A percentile compares a stretch with the other conserved stretches of the same genome.
These are phyloP conservation scores for Cyclotella atomus DNA, from an alignment of 108 stramenopile species.

Conservation along the genomic window DNA sequence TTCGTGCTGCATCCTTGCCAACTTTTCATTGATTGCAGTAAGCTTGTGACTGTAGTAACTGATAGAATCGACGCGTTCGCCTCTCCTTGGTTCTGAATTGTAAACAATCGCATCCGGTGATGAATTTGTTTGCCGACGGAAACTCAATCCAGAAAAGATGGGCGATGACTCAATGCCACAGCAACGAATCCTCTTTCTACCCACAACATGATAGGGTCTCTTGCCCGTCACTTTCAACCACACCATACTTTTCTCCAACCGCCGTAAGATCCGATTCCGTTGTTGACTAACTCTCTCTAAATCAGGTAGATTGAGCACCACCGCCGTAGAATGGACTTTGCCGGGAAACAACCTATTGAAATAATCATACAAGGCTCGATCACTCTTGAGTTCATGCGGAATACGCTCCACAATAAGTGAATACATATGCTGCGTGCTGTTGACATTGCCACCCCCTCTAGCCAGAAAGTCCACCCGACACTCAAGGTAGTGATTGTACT, in stretches of 20 bases:
- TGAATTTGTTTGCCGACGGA: background rate
- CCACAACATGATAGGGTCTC: slow-evolving; percentile 79
- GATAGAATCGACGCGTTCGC: slow-evolving; percentile 59
- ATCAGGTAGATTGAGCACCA: slow-evolving; percentile 83
- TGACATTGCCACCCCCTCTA: slow-evolving; percentile 60
- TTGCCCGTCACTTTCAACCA: slow-evolving; percentile 66
- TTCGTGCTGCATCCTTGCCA: slow-evolving; percentile 47
- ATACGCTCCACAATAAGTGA: slow-evolving; percentile 89
- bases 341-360: slow-evolving; percentile 88
- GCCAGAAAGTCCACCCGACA: slow-evolving; percentile 69
- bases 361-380: slow-evolving; percentile 81
- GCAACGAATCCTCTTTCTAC: slow-evolving; percentile 68
- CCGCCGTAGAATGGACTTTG: slow-evolving; percentile 73
- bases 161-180: slow-evolving; percentile 78
- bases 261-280: slow-evolving; percentile 61
- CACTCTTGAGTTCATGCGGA: slow-evolving; percentile 82
- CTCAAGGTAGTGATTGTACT: slow-evolving; percentile 69
- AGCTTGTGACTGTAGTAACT: slow-evolving; percentile 53
- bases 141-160: slow-evolving; percentile 31
- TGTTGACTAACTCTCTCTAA: slow-evolving; percentile 64
- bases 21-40: slow-evolving; percentile 44
- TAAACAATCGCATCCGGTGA: slow-evolving; percentile 19
- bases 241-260: slow-evolving; percentile 87
- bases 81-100: slow-evolving; percentile 23
- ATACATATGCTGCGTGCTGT: slow-evolving; percentile 79